phyloP scores from a whole-genome alignment of 306 rosid species.

The Glycine soja region DNA sequence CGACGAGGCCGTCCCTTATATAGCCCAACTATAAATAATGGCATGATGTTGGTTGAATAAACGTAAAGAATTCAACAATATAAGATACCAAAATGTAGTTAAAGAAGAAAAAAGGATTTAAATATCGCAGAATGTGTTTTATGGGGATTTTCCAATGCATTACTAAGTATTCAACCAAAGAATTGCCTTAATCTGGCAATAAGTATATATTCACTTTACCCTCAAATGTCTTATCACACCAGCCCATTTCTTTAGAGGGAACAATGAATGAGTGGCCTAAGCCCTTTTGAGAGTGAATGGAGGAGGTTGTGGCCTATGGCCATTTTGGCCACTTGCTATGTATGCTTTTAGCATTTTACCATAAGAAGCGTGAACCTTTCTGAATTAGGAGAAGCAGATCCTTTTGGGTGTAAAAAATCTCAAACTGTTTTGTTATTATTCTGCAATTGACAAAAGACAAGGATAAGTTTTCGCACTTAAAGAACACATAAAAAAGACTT shows the following conservation, averaged over 20 bases:
- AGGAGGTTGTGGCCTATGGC: background rate
- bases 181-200: conserved; percentile 56
- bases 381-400: conserved; percentile 43
- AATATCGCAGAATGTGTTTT: conserved; percentile 37
- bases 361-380: conserved; percentile 46
- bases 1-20: conserved; percentile 53
- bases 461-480: background rate
- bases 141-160: conserved; percentile 39
- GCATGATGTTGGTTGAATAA: conserved; percentile 19
- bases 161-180: conserved; percentile 30
- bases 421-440: conserved; percentile 8
- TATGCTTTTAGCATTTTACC: conserved; percentile 49
- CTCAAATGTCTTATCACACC: conserved; percentile 55
- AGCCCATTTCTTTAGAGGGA: conserved; percentile 34
- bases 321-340: conserved; percentile 39
- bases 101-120: conserved; percentile 38
- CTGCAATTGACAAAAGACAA: conserved; percentile 39
- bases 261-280: conserved; percentile 37
- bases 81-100: conserved; percentile 25
- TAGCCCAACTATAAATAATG: conserved; percentile 44
- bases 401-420: conserved; percentile 32
- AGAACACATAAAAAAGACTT: background rate
- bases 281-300: conserved; percentile 37
- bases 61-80: conserved; percentile 25
- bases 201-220: conserved; percentile 51